Evolutionary conservation across 495 filamentous ascomycete genomes (phyloP).

Genomic region (Lasiosphaeria ovina): DNA sequence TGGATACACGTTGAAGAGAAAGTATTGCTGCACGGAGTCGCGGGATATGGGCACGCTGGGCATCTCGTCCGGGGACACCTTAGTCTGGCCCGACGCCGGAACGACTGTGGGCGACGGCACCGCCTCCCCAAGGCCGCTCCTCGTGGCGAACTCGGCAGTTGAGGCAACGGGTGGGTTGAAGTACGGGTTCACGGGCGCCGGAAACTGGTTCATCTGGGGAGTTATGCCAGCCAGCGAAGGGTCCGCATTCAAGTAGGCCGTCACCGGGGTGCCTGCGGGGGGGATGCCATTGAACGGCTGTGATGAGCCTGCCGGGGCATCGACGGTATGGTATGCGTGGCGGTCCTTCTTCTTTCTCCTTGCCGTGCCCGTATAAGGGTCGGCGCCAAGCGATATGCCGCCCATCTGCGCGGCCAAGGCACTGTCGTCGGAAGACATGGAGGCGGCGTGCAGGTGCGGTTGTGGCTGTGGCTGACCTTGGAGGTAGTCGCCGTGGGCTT

Average conservation of each 20-base stretch:
- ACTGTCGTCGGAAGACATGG: conserved; percentile 38
- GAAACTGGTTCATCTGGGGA: conserved; percentile 60
- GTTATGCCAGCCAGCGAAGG: conserved; percentile 42
- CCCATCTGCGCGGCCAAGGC: conserved; percentile 85
- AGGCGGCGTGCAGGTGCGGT: background rate
- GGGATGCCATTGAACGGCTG: conserved; percentile 65
- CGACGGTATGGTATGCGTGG: conserved; percentile 88
- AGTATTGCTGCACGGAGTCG: conserved; percentile 78
- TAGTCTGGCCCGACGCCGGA: conserved; percentile 60
- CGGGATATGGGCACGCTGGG: conserved; percentile 86
- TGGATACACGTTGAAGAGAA: conserved; percentile 81
- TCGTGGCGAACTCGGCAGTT: conserved; percentile 56
- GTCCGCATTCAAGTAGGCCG: conserved; percentile 72
- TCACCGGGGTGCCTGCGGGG: conserved; percentile 55
- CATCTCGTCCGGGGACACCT: conserved; percentile 88
- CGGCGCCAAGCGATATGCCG: conserved; percentile 68
- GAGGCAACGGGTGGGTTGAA: conserved; percentile 57
- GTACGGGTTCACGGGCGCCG: conserved; percentile 56
- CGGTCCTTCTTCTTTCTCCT: conserved; percentile 88
- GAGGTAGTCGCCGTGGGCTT: conserved; percentile 28
- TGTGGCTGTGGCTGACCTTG: conserved; percentile 23
- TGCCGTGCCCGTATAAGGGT: conserved; percentile 45
- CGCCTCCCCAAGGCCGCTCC: conserved; percentile 38
- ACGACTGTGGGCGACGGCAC: conserved; percentile 35
- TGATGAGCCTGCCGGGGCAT: conserved; percentile 61